A percentile compares a stretch with the other conserved stretches of the same genome.
phyloP scores from a whole-genome alignment of 2,329 filamentous ascomycete species.

The Catunica adiposa region DNA sequence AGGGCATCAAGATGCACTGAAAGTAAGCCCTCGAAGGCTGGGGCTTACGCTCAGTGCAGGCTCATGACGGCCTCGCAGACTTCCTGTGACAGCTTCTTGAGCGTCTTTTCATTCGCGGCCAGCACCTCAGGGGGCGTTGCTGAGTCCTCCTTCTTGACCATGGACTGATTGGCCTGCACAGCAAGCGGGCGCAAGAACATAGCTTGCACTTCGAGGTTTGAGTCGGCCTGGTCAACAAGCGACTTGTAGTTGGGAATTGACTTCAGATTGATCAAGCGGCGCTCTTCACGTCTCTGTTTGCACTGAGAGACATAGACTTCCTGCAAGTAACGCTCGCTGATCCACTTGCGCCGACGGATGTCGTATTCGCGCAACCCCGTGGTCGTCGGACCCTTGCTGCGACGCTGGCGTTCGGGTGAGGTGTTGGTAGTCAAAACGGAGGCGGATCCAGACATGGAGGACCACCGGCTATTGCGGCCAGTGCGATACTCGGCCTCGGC shows the following conservation, averaged over 20 bases:
- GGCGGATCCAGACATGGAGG: slow-evolving; percentile 8
- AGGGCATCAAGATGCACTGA: neutral
- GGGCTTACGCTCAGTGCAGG: slow-evolving; percentile 4
- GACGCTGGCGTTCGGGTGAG: neutral
- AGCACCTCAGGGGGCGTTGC: neutral
- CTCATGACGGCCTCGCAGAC: slow-evolving; percentile 12
- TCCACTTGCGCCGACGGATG: slow-evolving; percentile 8
- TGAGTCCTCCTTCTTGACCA: neutral
- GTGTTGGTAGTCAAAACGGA: slow-evolving; percentile 1
- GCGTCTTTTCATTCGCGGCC: neutral
- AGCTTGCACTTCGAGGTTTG: slow-evolving; percentile 9
- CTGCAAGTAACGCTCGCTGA: slow-evolving; percentile 9
- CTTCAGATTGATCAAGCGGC: neutral
- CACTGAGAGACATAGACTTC: slow-evolving; percentile 11
- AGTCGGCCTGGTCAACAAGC: slow-evolving; percentile 7
- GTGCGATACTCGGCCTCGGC: slow-evolving; percentile 12
- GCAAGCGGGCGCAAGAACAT: slow-evolving; percentile 12
- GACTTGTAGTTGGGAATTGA: slow-evolving; percentile 8
- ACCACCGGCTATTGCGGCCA: slow-evolving; percentile 8
- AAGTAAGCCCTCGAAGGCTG: neutral
- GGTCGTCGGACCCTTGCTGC: neutral
- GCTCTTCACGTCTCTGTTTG: slow-evolving; percentile 3
- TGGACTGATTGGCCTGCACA: slow-evolving; percentile 4
- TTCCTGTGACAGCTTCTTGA: slow-evolving; percentile 7
- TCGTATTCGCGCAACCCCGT: slow-evolving; percentile 5